Percentiles rank a stretch among this genome's conserved stretches.
Conservation (phyloP, 148 eudicot genomes). For the Euryodendron excelsum region DNA sequence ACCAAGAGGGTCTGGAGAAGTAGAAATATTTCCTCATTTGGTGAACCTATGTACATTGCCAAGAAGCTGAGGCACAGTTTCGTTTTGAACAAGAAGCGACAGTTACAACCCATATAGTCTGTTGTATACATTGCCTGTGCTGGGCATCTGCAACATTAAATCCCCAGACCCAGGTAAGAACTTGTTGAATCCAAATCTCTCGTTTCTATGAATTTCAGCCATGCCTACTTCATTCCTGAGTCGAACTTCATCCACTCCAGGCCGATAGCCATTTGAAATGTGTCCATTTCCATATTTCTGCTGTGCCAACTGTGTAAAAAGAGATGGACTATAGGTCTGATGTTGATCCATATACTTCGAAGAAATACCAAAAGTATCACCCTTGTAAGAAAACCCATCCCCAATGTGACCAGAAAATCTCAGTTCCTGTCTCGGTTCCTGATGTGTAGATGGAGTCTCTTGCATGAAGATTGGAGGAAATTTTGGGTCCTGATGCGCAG, state of each 20-base stretch:
- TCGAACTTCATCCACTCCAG: slow-evolving; percentile 38
- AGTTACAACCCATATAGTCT: slow-evolving; percentile 76
- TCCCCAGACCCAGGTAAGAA: slow-evolving; percentile 61
- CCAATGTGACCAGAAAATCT: slow-evolving; percentile 21
- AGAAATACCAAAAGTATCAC: slow-evolving; percentile 27
- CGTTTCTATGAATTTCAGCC: slow-evolving; percentile 60
- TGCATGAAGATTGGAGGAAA: slow-evolving; percentile 27
- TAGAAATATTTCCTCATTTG: slow-evolving; percentile 7
- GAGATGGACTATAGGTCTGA: slow-evolving; percentile 29
- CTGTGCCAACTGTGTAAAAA: slow-evolving; percentile 27
- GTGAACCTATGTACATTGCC: slow-evolving; percentile 1
- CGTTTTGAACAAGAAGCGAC: slow-evolving; percentile 1
- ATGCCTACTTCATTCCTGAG: slow-evolving; percentile 45
- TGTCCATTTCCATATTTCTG: slow-evolving; percentile 38
- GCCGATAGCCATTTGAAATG: slow-evolving; percentile 31
- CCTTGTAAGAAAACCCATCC: slow-evolving; percentile 9
- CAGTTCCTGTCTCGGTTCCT: slow-evolving; percentile 24
- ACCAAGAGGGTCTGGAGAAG: not conserved
- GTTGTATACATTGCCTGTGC: slow-evolving; percentile 63
- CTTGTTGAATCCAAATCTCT: slow-evolving; percentile 58
- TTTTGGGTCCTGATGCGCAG: slow-evolving; percentile 31
- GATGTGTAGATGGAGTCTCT: slow-evolving; percentile 26
- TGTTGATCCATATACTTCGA: slow-evolving; percentile 31
- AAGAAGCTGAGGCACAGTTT: not conserved
- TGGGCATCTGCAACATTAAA: slow-evolving; percentile 60